Base-by-base conservation (phyloP, 768 basidiomycete genomes). In the Russula virescens region DNA sequence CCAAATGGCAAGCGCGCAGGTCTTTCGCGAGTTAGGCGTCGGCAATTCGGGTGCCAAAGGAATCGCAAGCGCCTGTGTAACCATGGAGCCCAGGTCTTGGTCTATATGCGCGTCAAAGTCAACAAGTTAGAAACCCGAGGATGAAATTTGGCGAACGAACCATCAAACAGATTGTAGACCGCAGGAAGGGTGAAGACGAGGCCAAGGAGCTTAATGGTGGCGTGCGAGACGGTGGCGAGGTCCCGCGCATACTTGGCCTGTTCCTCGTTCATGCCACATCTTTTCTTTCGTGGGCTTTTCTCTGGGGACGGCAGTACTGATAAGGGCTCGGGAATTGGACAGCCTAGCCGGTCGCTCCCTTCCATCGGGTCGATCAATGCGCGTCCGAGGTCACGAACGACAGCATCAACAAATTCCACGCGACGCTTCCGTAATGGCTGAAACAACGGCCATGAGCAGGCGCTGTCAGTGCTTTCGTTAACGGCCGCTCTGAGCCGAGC, bases 11-110 rank as follows among this genome's bases (percentile, higher is more conserved):
- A 93, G 73, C 2, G 88, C 89, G 61, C 82, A 91, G 1, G 91
- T 93, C 72, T 94, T 94, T n/a, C 91, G 83, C 13, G 88, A 82
- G 70, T 92, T 92, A 6, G 88, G 88, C 6, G 90, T 91, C 3
- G 90, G 91, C 0, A 94, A 73, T 28, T 80, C 76, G 5, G 80
- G 75, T 0, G 87, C 81, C 23, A 91, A 76, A 2, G 90, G 90
- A 63, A 94, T 90, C 8, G 86, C 83, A 10, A 93, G 75, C 10
- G 88, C 77, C 13, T 80, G 79, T 2, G 83, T 81, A 38, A 93
- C 71, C 60, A 94, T 81, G 34, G 76, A 75, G 21, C 77, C 72
- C 5, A 91, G 78, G 63, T 90, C 82, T 26, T 70, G 72, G 57
- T 85, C 89, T 90, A 43, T 62, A 51, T 49, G 19, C 49, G 57